A percentile compares a stretch with the other conserved stretches of the same genome.
These are phyloP conservation scores for Leccinum truebloodii DNA, from an alignment of 768 basidiomycete genomes.

Conservation along the genomic window DNA sequence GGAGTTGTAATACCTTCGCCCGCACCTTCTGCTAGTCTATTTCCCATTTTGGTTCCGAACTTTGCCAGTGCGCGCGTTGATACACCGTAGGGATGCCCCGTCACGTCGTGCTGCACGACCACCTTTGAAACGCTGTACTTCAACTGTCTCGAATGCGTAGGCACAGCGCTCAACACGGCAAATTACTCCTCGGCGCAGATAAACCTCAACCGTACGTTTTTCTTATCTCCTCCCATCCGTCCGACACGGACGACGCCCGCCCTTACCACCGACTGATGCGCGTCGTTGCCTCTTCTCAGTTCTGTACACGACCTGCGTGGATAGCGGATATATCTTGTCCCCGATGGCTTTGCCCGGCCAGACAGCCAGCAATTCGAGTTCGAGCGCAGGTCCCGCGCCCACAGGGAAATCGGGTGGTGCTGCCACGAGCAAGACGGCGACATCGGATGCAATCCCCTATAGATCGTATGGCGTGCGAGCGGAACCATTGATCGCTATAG, in stretches of 20 bases:
- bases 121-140: conserved; percentile 42
- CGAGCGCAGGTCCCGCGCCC: conserved; percentile 1
- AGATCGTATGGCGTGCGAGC: background rate
- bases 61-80: conserved; percentile 1
- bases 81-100: conserved; percentile 29
- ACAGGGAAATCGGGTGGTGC: background rate
- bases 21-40: background rate
- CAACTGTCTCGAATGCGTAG: conserved; percentile 45
- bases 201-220: conserved; percentile 37
- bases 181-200: conserved; percentile 34
- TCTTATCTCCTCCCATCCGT: background rate
- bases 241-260: background rate
- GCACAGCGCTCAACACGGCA: conserved; percentile 21
- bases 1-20: conserved; percentile 5
- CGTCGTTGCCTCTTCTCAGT: conserved; percentile 9
- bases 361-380: conserved; percentile 16
- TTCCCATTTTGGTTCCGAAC: background rate
- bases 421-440: background rate
- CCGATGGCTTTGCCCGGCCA: conserved; percentile 31
- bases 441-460: conserved; percentile 3
- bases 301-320: conserved; percentile 27
- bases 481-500: conserved; percentile 6
- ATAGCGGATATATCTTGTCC: conserved; percentile 26
- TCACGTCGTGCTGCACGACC: conserved; percentile 40
- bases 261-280: background rate